Evolutionary conservation across 2,329 filamentous ascomycete species (phyloP).

Genomic region (Neurospora sp.): DNA sequence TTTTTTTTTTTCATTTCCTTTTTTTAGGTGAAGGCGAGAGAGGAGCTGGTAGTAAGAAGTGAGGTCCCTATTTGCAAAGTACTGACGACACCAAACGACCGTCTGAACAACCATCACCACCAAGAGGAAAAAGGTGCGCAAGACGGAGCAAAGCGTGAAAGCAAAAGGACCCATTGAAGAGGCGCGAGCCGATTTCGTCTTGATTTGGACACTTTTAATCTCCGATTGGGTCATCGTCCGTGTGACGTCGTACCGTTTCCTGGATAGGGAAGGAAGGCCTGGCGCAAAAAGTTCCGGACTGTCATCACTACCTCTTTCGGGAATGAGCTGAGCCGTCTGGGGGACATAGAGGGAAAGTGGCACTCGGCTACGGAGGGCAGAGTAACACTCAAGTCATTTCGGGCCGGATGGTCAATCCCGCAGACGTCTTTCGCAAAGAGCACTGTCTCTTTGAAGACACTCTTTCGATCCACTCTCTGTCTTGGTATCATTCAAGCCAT

Average conservation of each 20-base stretch:
- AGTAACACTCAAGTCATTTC: neutral
- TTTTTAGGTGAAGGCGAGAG: neutral
- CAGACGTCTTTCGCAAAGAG: neutral
- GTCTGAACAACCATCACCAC: neutral
- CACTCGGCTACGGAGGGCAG: neutral
- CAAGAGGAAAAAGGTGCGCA: neutral
- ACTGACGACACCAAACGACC: neutral
- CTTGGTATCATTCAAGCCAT: neutral
- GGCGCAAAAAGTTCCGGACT: neutral
- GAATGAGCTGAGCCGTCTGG: neutral
- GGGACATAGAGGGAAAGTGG: neutral
- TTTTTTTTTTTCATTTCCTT: neutral
- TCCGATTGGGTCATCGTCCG: constrained; percentile 14
- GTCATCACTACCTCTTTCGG: neutral
- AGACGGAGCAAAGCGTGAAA: neutral
- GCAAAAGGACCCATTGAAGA: neutral
- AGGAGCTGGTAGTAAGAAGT: neutral
- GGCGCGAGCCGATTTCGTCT: neutral
- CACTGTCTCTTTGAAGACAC: neutral
- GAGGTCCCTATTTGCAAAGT: neutral
- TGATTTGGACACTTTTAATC: constrained; percentile 10
- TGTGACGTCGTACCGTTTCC: neutral
- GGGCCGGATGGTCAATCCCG: neutral
- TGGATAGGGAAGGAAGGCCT: neutral
- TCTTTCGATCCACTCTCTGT: neutral